These are phyloP conservation scores for Senecio squalidus DNA, from an alignment of 140 eudicot species.

Conservation along the genomic window DNA sequence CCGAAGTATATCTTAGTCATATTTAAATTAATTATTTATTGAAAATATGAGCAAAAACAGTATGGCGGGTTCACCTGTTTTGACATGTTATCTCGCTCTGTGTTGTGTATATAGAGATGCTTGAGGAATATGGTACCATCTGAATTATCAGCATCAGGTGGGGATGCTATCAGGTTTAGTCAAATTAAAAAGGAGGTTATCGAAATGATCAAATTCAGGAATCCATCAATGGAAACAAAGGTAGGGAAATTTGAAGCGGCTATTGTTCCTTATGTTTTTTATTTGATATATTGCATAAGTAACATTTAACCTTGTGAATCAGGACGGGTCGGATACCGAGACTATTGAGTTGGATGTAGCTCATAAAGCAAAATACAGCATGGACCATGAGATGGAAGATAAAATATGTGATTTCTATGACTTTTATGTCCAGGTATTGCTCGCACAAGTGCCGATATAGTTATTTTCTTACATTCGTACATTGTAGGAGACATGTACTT, in stretches of 20 bases:
- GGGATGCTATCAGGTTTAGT: slow-evolving; percentile 15
- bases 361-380: slow-evolving; percentile 11
- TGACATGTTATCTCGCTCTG: neutral
- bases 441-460: neutral
- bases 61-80: neutral
- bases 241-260: neutral
- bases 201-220: slow-evolving; percentile 24
- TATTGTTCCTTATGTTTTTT: neutral
- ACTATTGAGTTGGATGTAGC: slow-evolving; percentile 9
- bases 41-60: neutral
- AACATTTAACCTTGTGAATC: slow-evolving; percentile 9
- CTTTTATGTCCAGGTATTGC: slow-evolving; percentile 28
- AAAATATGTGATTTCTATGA: slow-evolving; percentile 38
- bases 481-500: neutral
- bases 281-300: neutral
- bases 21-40: neutral
- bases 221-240: slow-evolving; percentile 4
- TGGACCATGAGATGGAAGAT: slow-evolving; percentile 34
- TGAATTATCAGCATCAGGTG: slow-evolving; percentile 17
- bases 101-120: slow-evolving; percentile 22
- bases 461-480: slow-evolving; percentile 5
- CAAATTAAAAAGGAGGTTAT: slow-evolving; percentile 22
- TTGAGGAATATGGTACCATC: slow-evolving; percentile 23
- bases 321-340: slow-evolving; percentile 8
- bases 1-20: neutral